Conservation (phyloP, 352 stramenopile species). For the Phytophthora agathidicida region DNA sequence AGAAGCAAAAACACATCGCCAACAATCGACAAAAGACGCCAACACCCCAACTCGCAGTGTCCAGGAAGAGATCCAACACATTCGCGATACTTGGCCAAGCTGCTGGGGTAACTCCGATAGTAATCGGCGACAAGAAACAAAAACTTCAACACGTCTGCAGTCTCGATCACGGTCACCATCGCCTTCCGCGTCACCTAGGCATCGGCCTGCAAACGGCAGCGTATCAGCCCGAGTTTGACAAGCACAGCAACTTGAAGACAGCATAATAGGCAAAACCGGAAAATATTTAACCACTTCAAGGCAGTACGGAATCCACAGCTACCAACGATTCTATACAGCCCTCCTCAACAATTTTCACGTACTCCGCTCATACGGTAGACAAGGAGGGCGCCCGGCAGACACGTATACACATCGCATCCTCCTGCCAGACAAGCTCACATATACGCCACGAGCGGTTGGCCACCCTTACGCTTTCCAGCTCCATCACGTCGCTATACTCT, state of each 20-base stretch:
- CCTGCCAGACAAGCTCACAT: conserved; percentile 28
- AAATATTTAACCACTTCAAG: conserved; percentile 43
- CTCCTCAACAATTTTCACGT: conserved; percentile 33
- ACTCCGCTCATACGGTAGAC: conserved; percentile 23
- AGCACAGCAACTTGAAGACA: background rate
- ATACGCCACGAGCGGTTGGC: conserved; percentile 26
- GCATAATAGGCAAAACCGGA: conserved; percentile 38
- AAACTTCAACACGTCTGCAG: background rate
- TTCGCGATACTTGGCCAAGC: conserved; percentile 76
- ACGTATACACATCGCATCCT: conserved; percentile 21
- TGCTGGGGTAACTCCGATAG: conserved; percentile 49
- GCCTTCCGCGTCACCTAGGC: conserved; percentile 7
- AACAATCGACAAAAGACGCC: conserved; percentile 14
- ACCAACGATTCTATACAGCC: conserved; percentile 18
- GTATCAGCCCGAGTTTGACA: conserved; percentile 27
- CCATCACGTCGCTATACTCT: conserved; percentile 29
- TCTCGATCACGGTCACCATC: conserved; percentile 14
- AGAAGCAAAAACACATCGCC: conserved; percentile 27
- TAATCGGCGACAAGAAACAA: conserved; percentile 1
- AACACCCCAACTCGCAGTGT: conserved; percentile 25
- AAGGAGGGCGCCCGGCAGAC: conserved; percentile 17
- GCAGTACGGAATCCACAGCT: conserved; percentile 29
- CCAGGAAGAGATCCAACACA: conserved; percentile 57
- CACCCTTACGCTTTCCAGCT: conserved; percentile 18
- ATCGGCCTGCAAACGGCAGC: conserved; percentile 7